Evolutionary conservation across 2,329 filamentous ascomycete species (phyloP).

Genomic region (Trichophyton simii): DNA sequence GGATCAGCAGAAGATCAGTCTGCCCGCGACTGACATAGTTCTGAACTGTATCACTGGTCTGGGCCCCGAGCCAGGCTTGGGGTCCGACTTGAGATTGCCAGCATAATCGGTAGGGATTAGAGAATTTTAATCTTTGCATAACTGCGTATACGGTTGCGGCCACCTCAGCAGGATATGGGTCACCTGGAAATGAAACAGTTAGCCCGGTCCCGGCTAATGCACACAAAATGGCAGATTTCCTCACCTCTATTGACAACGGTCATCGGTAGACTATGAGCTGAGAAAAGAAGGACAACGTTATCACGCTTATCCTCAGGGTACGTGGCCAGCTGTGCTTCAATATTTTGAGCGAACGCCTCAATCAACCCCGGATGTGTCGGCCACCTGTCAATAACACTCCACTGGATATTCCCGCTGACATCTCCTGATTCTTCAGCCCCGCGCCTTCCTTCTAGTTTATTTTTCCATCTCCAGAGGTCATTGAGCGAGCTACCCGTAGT

Average conservation of each 20-base stretch:
- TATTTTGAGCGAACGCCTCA: conserved; percentile 84
- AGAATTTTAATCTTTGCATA: conserved; percentile 80
- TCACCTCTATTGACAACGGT: conserved; percentile 82
- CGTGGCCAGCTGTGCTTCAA: conserved; percentile 68
- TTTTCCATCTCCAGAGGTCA: conserved; percentile 95
- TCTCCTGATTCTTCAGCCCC: conserved; percentile 44
- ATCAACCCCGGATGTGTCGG: conserved; percentile 81
- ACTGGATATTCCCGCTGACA: conserved; percentile 50
- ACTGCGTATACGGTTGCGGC: conserved; percentile 92
- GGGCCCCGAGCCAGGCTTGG: conserved; percentile 85
- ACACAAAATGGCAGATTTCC: neutral
- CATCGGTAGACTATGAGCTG: conserved; percentile 94
- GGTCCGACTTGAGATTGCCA: conserved; percentile 99
- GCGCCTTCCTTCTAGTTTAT: conserved; percentile 65
- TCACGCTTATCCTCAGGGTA: conserved; percentile 73
- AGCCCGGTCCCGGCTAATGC: neutral
- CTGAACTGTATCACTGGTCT: conserved; percentile 78
- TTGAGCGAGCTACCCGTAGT: conserved; percentile 94
- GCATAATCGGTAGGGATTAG: conserved; percentile 82
- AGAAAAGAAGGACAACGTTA: conserved; percentile 78
- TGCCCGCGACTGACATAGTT: conserved; percentile 83
- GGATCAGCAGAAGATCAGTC: conserved; percentile 79
- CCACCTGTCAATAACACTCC: conserved; percentile 98
- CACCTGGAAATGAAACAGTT: conserved; percentile 41
- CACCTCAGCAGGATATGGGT: conserved; percentile 90